These are phyloP conservation scores for Xylaria palmicola DNA, from an alignment of 495 filamentous ascomycete species.

Conservation along the genomic window DNA sequence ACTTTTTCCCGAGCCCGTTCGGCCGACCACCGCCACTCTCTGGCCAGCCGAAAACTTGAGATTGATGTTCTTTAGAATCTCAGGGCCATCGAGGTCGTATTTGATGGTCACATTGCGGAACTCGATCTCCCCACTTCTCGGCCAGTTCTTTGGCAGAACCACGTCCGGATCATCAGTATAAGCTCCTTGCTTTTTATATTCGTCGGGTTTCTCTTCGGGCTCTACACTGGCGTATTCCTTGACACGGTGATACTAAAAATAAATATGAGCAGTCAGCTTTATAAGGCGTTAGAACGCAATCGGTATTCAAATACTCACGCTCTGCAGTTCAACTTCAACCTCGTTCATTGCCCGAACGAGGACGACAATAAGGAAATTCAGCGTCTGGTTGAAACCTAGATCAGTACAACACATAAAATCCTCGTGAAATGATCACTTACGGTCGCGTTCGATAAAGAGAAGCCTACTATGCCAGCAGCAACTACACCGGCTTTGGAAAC, in stretches of 20 bases:
- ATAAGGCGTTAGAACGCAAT: neutral
- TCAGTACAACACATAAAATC: neutral
- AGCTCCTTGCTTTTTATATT: conserved; percentile 20
- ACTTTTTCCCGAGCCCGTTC: conserved; percentile 62
- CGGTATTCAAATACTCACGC: conserved; percentile 33
- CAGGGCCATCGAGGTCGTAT: conserved; percentile 46
- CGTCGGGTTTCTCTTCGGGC: conserved; percentile 42
- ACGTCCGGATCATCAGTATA: conserved; percentile 27
- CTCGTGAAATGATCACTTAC: conserved; percentile 17
- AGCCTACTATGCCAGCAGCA: conserved; percentile 47
- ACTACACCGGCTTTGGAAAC: conserved; percentile 40
- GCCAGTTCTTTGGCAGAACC: conserved; percentile 44
- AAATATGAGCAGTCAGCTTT: neutral
- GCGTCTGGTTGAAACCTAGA: conserved; percentile 24
- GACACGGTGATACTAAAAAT: conserved; percentile 44
- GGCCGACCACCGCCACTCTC: conserved; percentile 55
- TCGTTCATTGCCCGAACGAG: conserved; percentile 50
- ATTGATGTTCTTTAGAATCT: conserved; percentile 52
- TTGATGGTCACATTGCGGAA: conserved; percentile 51
- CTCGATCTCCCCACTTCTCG: conserved; percentile 45
- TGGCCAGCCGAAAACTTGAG: conserved; percentile 53
- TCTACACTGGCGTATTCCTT: conserved; percentile 47
- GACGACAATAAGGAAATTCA: conserved; percentile 44
- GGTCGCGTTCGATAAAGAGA: conserved; percentile 50
- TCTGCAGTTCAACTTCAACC: conserved; percentile 51